phyloP scores from a whole-genome alignment of 768 basidiomycete species.

The Rickenella mellea region DNA sequence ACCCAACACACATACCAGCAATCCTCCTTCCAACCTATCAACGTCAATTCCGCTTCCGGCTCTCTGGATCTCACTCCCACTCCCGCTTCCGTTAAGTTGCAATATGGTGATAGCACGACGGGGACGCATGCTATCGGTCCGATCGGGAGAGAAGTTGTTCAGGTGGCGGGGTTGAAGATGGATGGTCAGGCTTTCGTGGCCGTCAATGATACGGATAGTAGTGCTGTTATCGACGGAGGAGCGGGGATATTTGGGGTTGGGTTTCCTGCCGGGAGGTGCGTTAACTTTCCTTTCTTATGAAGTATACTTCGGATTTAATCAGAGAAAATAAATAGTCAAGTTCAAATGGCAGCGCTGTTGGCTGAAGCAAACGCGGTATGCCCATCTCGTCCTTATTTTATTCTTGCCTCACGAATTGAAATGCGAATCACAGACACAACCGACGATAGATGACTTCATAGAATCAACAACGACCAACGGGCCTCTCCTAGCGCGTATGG shows the following conservation, averaged over 20 bases:
- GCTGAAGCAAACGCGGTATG: too few species aligned
- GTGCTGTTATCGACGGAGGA: slow-evolving; percentile 41
- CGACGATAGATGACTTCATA: slow-evolving; percentile 13
- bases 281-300: background rate
- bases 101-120: slow-evolving; percentile 69
- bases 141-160: slow-evolving; percentile 50
- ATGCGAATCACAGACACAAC: background rate
- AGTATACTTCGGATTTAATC: too few species aligned
- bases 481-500: slow-evolving; percentile 23
- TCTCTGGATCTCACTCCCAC: too few species aligned
- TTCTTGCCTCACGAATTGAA: background rate
- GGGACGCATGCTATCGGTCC: slow-evolving; percentile 59
- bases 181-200: slow-evolving; percentile 50
- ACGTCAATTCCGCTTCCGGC: too few species aligned
- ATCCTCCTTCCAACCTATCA: too few species aligned
- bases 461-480: slow-evolving; percentile 20
- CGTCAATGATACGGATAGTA: slow-evolving; percentile 62
- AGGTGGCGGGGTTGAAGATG: slow-evolving; percentile 31
- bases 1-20: too few species aligned
- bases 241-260: slow-evolving; percentile 70
- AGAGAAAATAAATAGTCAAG: too few species aligned
- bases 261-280: slow-evolving; percentile 63
- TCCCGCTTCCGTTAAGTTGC: too few species aligned
- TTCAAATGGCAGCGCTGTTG: too few species aligned
- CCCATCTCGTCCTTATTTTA: background rate